These are phyloP conservation scores for Mycena leptocephala DNA, from an alignment of 768 basidiomycete species.

Conservation along the genomic window DNA sequence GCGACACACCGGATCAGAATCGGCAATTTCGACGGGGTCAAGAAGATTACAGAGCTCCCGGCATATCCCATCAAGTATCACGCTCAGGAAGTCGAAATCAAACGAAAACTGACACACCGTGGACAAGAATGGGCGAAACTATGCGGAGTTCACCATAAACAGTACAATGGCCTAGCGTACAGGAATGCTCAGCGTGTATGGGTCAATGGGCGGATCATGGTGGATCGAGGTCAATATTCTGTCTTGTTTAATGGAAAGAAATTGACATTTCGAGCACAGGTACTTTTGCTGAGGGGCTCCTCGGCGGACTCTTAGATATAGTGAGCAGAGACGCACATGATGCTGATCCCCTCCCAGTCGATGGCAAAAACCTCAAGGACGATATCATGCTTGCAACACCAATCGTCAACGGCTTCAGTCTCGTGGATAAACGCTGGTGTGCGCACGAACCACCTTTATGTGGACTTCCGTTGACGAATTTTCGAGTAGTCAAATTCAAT, in stretches of 20 bases:
- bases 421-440: slow-evolving; percentile 1
- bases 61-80: slow-evolving; percentile 7
- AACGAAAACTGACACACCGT: not conserved
- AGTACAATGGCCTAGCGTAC: not conserved
- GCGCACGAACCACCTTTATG: not conserved
- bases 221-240: not conserved
- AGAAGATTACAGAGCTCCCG: not conserved
- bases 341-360: no score
- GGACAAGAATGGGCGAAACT: not conserved
- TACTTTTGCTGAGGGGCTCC: not conserved
- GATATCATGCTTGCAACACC: not conserved
- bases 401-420: not conserved
- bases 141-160: not conserved
- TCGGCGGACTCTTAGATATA: not conserved
- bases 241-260: not conserved
- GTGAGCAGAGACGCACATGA: no score
- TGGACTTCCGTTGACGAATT: not conserved
- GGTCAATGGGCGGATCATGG: slow-evolving; percentile 9
- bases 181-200: not conserved
- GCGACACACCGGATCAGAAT: not conserved
- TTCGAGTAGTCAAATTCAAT: not conserved
- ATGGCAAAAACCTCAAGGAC: not conserved
- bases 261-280: not conserved
- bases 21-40: not conserved
- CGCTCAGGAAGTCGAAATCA: not conserved